phyloP scores from a whole-genome alignment of 2,329 filamentous ascomycete species.

The Apiospora sp. region DNA sequence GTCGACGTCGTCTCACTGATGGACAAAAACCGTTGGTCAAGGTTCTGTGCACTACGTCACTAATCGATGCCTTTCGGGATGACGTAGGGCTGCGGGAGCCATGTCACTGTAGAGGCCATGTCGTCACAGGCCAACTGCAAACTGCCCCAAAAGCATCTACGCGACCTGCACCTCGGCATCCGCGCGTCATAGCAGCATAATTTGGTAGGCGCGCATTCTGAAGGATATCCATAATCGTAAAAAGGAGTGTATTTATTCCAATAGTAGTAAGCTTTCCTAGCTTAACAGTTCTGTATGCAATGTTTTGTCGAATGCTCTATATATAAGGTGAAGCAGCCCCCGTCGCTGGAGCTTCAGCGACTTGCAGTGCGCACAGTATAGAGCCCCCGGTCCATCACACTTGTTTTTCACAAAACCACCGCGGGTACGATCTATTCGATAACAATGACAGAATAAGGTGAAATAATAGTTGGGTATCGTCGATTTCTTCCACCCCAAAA shows the following conservation, averaged over 20 bases:
- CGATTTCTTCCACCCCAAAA: conserved; percentile 16
- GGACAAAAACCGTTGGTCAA: background rate
- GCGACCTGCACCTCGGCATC: conserved; percentile 3
- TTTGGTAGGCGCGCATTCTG: background rate
- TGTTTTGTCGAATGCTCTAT: conserved; percentile 15
- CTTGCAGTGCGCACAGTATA: background rate
- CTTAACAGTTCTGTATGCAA: conserved; percentile 10
- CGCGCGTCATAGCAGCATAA: conserved; percentile 14
- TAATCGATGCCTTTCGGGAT: conserved; percentile 14
- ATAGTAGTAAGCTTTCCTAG: conserved; percentile 17
- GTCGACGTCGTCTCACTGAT: background rate
- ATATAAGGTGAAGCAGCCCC: conserved; percentile 20
- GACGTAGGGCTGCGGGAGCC: conserved; percentile 20
- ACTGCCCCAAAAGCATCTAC: background rate
- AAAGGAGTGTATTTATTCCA: conserved; percentile 22
- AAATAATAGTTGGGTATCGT: conserved; percentile 11
- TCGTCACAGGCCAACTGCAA: conserved; percentile 19
- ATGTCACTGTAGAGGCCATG: conserved; percentile 1
- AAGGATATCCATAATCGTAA: conserved; percentile 15
- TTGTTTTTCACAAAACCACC: conserved; percentile 12
- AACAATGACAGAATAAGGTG: background rate
- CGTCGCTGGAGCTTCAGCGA: background rate
- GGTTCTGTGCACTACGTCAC: conserved; percentile 19
- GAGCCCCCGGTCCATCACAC: conserved; percentile 5
- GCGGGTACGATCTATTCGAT: background rate